These are phyloP conservation scores for Fusarium tupiense DNA, from an alignment of 2,329 filamentous ascomycete species.

Conservation along the genomic window DNA sequence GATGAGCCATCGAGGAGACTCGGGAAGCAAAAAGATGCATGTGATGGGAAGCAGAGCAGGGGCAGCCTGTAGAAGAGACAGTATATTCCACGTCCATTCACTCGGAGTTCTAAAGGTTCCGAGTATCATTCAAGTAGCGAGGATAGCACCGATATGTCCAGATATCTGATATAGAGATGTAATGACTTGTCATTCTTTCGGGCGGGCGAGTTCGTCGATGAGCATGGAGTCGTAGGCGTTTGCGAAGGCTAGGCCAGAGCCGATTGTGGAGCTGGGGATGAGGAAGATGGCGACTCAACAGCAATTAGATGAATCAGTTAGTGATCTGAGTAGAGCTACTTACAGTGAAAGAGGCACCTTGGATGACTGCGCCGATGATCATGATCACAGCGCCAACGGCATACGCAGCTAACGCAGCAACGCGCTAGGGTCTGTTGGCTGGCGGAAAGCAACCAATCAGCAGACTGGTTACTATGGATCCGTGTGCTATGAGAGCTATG, in stretches of 20 bases:
- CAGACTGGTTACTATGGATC: too few species aligned
- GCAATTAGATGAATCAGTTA: background rate
- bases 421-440: too few species aligned
- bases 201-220: conserved; percentile 63
- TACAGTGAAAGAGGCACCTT: conserved; percentile 1
- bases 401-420: too few species aligned
- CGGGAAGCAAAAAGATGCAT: conserved; percentile 61
- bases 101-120: conserved; percentile 47
- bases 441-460: too few species aligned
- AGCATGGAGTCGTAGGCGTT: conserved; percentile 62
- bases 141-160: conserved; percentile 58
- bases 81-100: conserved; percentile 42
- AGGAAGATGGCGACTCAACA: conserved; percentile 60
- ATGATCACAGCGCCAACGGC: background rate
- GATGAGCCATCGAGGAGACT: conserved; percentile 70
- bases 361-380: background rate
- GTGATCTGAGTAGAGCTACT: background rate
- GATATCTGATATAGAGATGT: conserved; percentile 62
- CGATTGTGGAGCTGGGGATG: conserved; percentile 60
- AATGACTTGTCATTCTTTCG: conserved; percentile 62
- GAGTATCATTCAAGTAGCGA: conserved; percentile 55
- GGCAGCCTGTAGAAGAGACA: conserved; percentile 38
- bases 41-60: conserved; percentile 29
- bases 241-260: conserved; percentile 62
- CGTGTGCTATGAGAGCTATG: too few species aligned